Conservation (phyloP, 306 rosid species). For the apple (Malus domestica) region ASM211411v1 NC_041804.1:28953501-28954000, state of each 20-base stretch:
- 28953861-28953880: background rate
- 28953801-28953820: background rate
- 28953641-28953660: no score
- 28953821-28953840: background rate
- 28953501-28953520: no score
- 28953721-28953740: background rate
- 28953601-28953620: background rate
- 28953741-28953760: background rate
- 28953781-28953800: slow-evolving; percentile 24
- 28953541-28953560: background rate
- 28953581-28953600: background rate
- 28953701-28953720: background rate
- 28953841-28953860: slow-evolving; percentile 17
- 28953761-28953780: slow-evolving; percentile 31
- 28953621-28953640: background rate
- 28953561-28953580: background rate
- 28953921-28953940: background rate
- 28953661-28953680: background rate
- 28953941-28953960: background rate
- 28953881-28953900: slow-evolving; percentile 15
- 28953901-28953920: slow-evolving; percentile 4
- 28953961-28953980: slow-evolving; percentile 8
- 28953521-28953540: background rate
- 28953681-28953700: background rate
- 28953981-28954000: no score